Conservation (phyloP, 164 flowering plant species). For the Tetrastigma voinierianum region DNA sequence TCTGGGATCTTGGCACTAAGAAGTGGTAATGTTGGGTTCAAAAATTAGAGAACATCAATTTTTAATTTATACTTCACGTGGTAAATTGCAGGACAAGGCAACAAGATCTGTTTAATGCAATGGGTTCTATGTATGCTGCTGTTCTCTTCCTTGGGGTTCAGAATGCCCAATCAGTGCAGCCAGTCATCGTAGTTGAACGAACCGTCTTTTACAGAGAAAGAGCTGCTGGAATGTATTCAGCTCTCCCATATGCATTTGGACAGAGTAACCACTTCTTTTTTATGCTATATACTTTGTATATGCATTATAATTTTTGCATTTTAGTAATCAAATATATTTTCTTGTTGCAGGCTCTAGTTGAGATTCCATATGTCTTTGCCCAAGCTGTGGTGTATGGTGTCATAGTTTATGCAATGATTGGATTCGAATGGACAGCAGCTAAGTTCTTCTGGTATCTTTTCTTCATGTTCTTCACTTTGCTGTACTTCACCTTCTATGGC, state of each 20-base stretch:
- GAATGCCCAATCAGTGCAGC: slow-evolving; percentile 37
- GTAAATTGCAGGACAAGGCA: slow-evolving; percentile 22
- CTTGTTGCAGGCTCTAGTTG: slow-evolving; percentile 31
- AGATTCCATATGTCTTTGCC: slow-evolving; percentile 34
- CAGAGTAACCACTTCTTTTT: slow-evolving; percentile 26
- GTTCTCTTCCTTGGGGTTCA: slow-evolving; percentile 38
- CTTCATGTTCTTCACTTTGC: slow-evolving; percentile 38
- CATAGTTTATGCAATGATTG: slow-evolving; percentile 41
- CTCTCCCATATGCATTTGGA: slow-evolving; percentile 41
- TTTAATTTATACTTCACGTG: neutral
- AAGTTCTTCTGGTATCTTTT: slow-evolving; percentile 41
- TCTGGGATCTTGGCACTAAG: slow-evolving; percentile 42
- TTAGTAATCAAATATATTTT: neutral
- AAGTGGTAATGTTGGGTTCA: slow-evolving; percentile 14
- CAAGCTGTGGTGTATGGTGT: slow-evolving; percentile 34
- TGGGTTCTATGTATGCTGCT: slow-evolving; percentile 47
- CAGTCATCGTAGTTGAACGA: slow-evolving; percentile 40
- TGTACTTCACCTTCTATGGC: slow-evolving; percentile 45
- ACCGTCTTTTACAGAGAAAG: slow-evolving; percentile 45
- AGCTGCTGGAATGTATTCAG: slow-evolving; percentile 54
- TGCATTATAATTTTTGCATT: too few relatives aligned
- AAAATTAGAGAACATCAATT: neutral
- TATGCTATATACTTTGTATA: neutral
- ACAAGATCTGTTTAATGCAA: slow-evolving; percentile 42
- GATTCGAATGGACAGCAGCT: slow-evolving; percentile 36